Evolutionary conservation across 306 rosid genomes (phyloP), one percentile per base, ranked within the genome.

Genomic region (Castanea mollissima): DNA sequence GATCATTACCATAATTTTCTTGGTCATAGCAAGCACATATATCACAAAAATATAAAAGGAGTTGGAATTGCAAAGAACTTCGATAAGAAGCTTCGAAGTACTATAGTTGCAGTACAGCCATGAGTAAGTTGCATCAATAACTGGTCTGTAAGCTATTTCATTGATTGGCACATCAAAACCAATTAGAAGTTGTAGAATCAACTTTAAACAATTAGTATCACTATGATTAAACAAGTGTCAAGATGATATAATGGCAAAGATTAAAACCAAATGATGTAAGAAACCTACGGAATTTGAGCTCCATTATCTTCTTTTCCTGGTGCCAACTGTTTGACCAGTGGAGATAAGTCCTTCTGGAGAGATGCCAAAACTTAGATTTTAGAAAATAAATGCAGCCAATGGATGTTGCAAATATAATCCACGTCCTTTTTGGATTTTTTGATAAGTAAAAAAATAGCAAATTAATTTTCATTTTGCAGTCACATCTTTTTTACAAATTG

Each of bases 311-410:
- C 91, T 76, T 90, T 85, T 52, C 83, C 81, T 64, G 97, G 97
- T 41, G 86, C 97, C 92, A 94, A 79, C 49, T 74, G 91, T 82
- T 88, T 87, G 83, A 94, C 93, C 86, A 92, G 74, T 49, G 97
- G 93, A 81, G 97, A 92, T 84, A 94, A 80, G 82, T 94, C 99
- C 84, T 90, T 90, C 99, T 94, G 97, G 71, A 83, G 79, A 74
- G 74, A 69, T 60, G 49, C 69, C 78, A 81, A 80, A 78, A 77
- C 65, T 44, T 14, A 51, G 52, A 72, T 67, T 44, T 86, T 49
- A 77, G 90, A 35, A 86, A 85, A 77, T 60, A 64, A 51, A 31
- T 63, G n/a, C 18, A 32, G 49, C 58, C 12, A 56, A 78, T 34
- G 57, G 68, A 46, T 27, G 21, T 57, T 73, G 63, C 34, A 76